Evolutionary conservation across 768 basidiomycete species (phyloP).

Genomic region (Serpula lacrymans): DNA sequence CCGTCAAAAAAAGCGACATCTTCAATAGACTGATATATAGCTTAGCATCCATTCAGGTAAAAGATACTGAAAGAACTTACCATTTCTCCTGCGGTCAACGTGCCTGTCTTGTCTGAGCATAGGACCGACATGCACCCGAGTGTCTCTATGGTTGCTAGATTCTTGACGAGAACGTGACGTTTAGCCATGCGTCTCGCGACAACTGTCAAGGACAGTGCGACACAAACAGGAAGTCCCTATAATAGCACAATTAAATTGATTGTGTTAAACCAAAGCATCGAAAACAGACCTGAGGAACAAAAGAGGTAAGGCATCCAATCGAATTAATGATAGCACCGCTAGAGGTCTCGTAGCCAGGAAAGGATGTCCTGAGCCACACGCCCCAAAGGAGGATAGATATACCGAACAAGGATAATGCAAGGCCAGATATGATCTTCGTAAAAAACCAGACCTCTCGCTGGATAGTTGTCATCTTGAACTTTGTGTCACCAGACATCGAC

Average conservation of each 20-base stretch:
- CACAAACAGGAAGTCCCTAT: constrained; percentile 38
- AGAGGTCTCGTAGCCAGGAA: constrained; percentile 32
- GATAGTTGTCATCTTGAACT: constrained; percentile 44
- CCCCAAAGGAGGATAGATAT: constrained; percentile 38
- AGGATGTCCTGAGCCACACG: constrained; percentile 38
- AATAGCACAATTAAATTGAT: background rate
- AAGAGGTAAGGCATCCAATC: constrained; percentile 36
- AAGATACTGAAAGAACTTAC: constrained; percentile 12
- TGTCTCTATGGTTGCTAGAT: constrained; percentile 51
- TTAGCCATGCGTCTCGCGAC: constrained; percentile 46
- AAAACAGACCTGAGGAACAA: constrained; percentile 36
- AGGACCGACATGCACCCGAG: constrained; percentile 50
- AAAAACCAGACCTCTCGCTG: constrained; percentile 50
- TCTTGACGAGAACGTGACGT: constrained; percentile 46
- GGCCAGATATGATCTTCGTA: constrained; percentile 46
- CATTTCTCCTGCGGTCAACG: constrained; percentile 49
- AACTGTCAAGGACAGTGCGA: constrained; percentile 51
- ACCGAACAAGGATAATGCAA: constrained; percentile 38
- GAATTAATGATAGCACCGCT: constrained; percentile 36
- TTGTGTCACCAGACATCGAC: constrained; percentile 45
- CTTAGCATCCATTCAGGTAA: background rate
- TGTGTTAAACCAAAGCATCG: background rate
- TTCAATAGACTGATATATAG: constrained; percentile 32
- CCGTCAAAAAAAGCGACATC: constrained; percentile 35
- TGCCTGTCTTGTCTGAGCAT: constrained; percentile 57